Percentiles rank a stretch among this genome's conserved stretches.
These are phyloP conservation scores for Aplosporella prunicola DNA, from an alignment of 2,329 filamentous ascomycete genomes.

Conservation along the genomic window DNA sequence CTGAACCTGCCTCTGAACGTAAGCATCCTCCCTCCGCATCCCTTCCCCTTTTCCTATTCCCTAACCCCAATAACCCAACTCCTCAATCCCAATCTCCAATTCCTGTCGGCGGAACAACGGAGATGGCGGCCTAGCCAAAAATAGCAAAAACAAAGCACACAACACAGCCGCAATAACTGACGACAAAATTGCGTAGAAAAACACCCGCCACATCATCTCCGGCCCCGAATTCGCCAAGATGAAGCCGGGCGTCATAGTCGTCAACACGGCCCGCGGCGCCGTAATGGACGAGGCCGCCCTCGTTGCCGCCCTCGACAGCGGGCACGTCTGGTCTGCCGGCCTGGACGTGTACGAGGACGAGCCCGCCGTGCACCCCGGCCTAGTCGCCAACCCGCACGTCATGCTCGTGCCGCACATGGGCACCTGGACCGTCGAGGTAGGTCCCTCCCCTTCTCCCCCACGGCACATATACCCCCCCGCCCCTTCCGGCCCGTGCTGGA, in stretches of 20 bases:
- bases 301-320: conserved; percentile 60
- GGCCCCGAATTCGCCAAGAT: conserved; percentile 61
- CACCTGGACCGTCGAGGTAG: conserved; percentile 62
- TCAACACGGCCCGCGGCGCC: conserved; percentile 76
- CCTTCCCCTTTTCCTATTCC: conserved; percentile 1
- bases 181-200: conserved; percentile 30
- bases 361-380: conserved; percentile 62
- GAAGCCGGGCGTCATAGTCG: conserved; percentile 66
- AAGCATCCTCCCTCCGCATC: conserved; percentile 26
- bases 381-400: conserved; percentile 60
- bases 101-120: not conserved
- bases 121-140: not conserved
- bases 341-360: conserved; percentile 80
- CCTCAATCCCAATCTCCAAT: too few relatives aligned
- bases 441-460: conserved; percentile 4
- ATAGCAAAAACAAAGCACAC: not conserved
- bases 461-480: too few relatives aligned
- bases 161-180: conserved; percentile 4
- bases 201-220: conserved; percentile 69
- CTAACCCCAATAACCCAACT: too few relatives aligned
- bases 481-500: too few relatives aligned
- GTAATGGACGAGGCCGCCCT: conserved; percentile 75
- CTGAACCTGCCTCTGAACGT: conserved; percentile 76
- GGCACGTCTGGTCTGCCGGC: conserved; percentile 60
- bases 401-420: conserved; percentile 79